Evolutionary conservation across 805 yeast genomes (phyloP), one percentile per base, ranked within the genome.

Genomic region (Saccharomycopsis olivae): DNA sequence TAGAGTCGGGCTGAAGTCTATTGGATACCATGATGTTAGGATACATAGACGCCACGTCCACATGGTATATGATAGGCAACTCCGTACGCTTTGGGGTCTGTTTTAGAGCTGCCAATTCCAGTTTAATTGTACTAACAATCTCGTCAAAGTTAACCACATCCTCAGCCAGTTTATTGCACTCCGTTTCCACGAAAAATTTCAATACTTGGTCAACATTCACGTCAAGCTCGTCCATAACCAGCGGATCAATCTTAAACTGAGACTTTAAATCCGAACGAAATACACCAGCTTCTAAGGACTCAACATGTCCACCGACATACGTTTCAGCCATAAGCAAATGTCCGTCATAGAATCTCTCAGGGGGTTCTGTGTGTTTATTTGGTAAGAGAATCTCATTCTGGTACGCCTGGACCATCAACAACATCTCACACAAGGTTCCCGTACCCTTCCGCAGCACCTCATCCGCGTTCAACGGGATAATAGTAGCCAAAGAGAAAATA

Each of bases 31-130:
- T 92, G 56, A 92, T 92, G 55, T 92, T 92, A 4, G 99, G 99
- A 55, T 92, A 92, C 99, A 92, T 92, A 1, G 98, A 92, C 1
- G 99, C 96, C 37, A 92, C 99, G 65, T 92, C 99, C 28, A 94
- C 95, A 55, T 92, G 99, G 53, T 94, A 92, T 47, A 92, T 92
- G 35, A 84, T 64, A 0, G 99, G 99, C 9, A 65, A 64, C 52
- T 92, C 97, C 10, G 58, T 56, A 49, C 96, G 66, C 28, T 66
- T 66, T 1, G 89, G 88, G 29, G 68, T 68, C 1, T 64, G 56
- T 46, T 73, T 76, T 38, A 92, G 59, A 2, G 68, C 82, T n/a
- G 68, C 43, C 11, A 92, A 63, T 49, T 67, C 64, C 0, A 53
- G 49, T 31, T 66, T 68, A 42, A 94, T 78, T 29, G 71, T 62